These are phyloP conservation scores for Picea mariana DNA, from an alignment of 83 land plant genomes.

Conservation along the genomic window DNA sequence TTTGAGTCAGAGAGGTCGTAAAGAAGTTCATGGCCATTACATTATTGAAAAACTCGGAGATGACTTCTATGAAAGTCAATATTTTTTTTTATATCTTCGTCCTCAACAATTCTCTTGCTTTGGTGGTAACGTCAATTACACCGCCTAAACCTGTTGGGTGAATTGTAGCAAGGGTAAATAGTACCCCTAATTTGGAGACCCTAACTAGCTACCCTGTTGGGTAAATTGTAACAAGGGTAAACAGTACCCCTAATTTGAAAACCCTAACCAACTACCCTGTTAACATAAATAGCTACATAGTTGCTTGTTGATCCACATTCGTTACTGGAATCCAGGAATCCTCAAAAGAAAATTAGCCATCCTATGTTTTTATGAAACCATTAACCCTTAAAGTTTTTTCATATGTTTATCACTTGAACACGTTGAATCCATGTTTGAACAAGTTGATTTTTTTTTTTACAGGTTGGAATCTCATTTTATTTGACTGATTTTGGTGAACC, in stretches of 20 bases:
- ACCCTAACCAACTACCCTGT: too few relatives aligned
- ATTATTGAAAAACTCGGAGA: too few relatives aligned
- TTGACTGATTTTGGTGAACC: too few relatives aligned
- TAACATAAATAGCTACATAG: background rate
- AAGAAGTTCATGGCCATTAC: background rate
- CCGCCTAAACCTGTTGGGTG: too few relatives aligned
- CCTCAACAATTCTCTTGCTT: background rate
- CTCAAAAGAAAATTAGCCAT: background rate
- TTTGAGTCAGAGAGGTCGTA: background rate
- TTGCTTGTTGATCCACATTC: background rate
- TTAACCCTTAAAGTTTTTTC: background rate
- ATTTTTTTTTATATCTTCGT: too few relatives aligned
- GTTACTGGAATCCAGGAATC: background rate
- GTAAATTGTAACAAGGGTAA: too few relatives aligned
- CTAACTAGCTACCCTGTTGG: too few relatives aligned
- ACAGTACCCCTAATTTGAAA: too few relatives aligned
- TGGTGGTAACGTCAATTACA: background rate
- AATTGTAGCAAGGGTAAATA: too few relatives aligned
- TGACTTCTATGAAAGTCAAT: background rate
- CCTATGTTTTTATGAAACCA: background rate
- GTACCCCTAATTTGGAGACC: too few relatives aligned
- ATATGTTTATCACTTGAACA: background rate
- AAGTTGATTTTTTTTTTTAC: background rate
- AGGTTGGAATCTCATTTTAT: too few relatives aligned
- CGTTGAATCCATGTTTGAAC: background rate